phyloP scores from a whole-genome alignment of 2,329 filamentous ascomycete genomes.

The Gnomoniopsis smithogilvyi region DNA sequence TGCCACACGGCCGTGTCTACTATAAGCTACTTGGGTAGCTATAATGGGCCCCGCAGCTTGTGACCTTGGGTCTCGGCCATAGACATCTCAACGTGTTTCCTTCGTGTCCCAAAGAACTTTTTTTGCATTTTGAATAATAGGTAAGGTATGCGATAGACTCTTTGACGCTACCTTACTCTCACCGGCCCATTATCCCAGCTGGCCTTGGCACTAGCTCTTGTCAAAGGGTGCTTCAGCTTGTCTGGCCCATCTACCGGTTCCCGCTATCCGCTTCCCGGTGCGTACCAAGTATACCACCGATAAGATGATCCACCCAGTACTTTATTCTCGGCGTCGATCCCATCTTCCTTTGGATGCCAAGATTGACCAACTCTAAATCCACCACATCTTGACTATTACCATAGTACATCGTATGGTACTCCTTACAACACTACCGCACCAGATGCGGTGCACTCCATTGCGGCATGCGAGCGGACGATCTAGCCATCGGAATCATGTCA shows the following conservation, averaged over 20 bases:
- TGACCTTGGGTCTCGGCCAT: too few species aligned
- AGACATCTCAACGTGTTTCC: not conserved
- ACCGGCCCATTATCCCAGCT: not conserved
- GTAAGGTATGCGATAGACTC: too few species aligned
- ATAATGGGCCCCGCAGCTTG: too few species aligned
- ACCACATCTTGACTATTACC: not conserved
- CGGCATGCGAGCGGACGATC: not conserved
- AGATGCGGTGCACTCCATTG: not conserved
- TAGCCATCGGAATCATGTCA: not conserved
- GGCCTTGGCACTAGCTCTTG: not conserved
- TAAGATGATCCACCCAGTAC: constrained; percentile 8
- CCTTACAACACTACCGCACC: not conserved
- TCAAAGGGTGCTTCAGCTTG: not conserved
- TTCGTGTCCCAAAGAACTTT: not conserved
- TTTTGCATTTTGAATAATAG: too few species aligned
- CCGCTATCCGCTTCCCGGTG: not conserved
- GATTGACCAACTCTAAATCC: constrained; percentile 11
- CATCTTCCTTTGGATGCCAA: constrained; percentile 15
- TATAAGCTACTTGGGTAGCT: not conserved
- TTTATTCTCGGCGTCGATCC: constrained; percentile 13
- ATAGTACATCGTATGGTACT: not conserved
- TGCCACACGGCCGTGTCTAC: not conserved
- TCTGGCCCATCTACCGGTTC: constrained; percentile 1
- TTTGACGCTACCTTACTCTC: too few species aligned
- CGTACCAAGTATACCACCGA: not conserved